A percentile compares a stretch with the other conserved stretches of the same genome.
phyloP scores from a whole-genome alignment of 2,329 filamentous ascomycete species.

The Zalaria obscura region DNA sequence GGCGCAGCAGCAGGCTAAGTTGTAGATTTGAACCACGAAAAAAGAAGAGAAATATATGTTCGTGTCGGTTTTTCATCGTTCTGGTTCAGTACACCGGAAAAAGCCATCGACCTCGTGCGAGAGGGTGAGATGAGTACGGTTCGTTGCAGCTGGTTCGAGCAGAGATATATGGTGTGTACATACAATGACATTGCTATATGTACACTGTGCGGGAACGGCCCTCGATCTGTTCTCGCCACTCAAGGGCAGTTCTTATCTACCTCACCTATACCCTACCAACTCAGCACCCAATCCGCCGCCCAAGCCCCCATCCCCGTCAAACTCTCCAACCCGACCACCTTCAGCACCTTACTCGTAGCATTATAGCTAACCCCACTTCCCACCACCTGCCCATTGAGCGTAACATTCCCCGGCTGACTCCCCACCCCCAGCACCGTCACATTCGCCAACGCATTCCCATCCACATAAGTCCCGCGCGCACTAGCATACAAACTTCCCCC shows the following conservation, averaged over 20 bases:
- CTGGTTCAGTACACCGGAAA: too few relatives aligned
- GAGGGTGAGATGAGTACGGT: too few relatives aligned
- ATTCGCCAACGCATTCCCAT: conserved; percentile 44
- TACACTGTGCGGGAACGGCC: too few relatives aligned
- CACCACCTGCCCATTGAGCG: conserved; percentile 34
- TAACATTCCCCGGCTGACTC: conserved; percentile 26
- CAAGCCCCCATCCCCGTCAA: conserved; percentile 41
- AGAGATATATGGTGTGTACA: too few relatives aligned
- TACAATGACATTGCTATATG: too few relatives aligned
- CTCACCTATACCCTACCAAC: conserved; percentile 30
- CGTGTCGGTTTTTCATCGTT: too few relatives aligned
- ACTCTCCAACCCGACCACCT: conserved; percentile 34
- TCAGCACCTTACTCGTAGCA: conserved; percentile 32
- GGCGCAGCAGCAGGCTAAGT: conserved; percentile 70
- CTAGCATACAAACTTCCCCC: conserved; percentile 34
- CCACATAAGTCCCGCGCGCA: conserved; percentile 37
- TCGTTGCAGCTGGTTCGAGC: too few relatives aligned
- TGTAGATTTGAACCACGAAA: conserved; percentile 20
- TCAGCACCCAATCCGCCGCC: conserved; percentile 40
- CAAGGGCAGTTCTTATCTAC: too few relatives aligned
- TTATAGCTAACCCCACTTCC: conserved; percentile 36
- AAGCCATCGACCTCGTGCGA: too few relatives aligned
- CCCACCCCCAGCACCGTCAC: conserved; percentile 48
- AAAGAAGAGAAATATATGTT: too few relatives aligned
- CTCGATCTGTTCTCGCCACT: too few relatives aligned